Evolutionary conservation across 2,329 filamentous ascomycete genomes (phyloP).

Genomic region (Colletotrichum paranaense): DNA sequence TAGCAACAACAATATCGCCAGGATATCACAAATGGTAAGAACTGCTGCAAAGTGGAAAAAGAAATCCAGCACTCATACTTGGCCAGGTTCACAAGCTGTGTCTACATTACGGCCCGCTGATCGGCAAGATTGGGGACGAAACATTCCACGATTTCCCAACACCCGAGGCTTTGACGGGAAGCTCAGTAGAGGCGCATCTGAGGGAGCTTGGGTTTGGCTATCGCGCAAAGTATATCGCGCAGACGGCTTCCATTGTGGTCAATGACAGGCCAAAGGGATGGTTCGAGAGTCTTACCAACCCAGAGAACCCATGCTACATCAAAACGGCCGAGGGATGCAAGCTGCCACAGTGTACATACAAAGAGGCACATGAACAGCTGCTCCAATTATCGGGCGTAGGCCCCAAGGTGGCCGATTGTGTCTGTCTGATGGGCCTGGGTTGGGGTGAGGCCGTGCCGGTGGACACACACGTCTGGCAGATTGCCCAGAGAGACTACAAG

Average conservation of each 20-base stretch:
- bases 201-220: conserved; percentile 93
- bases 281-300: conserved; percentile 83
- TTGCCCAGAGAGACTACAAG: conserved; percentile 94
- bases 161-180: conserved; percentile 77
- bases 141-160: conserved; percentile 89
- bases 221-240: conserved; percentile 89
- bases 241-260: conserved; percentile 82
- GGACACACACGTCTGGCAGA: conserved; percentile 99
- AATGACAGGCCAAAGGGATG: conserved; percentile 76
- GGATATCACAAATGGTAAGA: conserved; percentile 92
- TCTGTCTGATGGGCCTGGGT: conserved; percentile 94
- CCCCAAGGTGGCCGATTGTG: conserved; percentile 96
- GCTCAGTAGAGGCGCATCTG: conserved; percentile 82
- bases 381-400: conserved; percentile 88
- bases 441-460: conserved; percentile 97
- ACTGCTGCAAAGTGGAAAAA: neutral
- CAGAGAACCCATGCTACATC: conserved; percentile 72
- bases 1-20: conserved; percentile 96
- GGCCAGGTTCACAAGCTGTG: conserved; percentile 85
- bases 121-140: conserved; percentile 76
- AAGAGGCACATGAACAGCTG: conserved; percentile 82
- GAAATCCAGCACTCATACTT: neutral
- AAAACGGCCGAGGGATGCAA: conserved; percentile 53
- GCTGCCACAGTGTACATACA: conserved; percentile 73
- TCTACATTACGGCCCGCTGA: conserved; percentile 81